Base-by-base conservation (phyloP, 306 rosid species). In the Inga oerstediana region DNA sequence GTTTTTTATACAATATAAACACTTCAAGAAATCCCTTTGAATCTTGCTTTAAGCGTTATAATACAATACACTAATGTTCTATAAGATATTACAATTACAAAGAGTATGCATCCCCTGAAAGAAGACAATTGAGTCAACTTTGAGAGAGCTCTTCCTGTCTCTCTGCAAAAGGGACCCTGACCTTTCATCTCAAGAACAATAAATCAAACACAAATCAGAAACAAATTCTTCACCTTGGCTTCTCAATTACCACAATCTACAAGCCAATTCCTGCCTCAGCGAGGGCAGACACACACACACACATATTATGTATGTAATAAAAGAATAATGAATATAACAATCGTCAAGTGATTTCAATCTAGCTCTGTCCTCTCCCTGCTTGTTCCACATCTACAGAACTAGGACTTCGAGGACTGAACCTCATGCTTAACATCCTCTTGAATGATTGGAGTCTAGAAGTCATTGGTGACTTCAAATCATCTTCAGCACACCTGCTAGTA, bases 371-470 rank as follows among this genome's bases (percentile, higher is more conserved):
- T 79, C 83, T 85, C 85, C 85, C 83, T 80, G 75, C 84, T 82
- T 73, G 89, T 83, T 91, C 90, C 78, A 77, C 83, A 85, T 91
- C 91, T 3, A 77, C 52, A 82, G 97, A 89, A 83, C 79, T 71
- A 7, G 97, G 90, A 88, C 88, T 90, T n/a, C 88, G 80, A 59
- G 93, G 90, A 84, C 71, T 88, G 34, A 88, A 77, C 86, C 85
- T 93, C 72, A 62, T 88, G 86, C 97, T 96, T 80, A 96, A 66
- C 59, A 96, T 91, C 91, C 98, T 90, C 90, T 81, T 92, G 66
- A 96, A 77, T 48, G 98, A 89, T 66, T 89, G 85, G 75, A 97
- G 62, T 52, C 97, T 88, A 5, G 90, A 88, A 6, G 90, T 59
- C 62, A 84, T 84, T 4, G 94, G 95, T 0, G 96, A 90, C 83